phyloP scores from a whole-genome alignment of 495 filamentous ascomycete species.

The Annulohypoxylon stygium region DNA sequence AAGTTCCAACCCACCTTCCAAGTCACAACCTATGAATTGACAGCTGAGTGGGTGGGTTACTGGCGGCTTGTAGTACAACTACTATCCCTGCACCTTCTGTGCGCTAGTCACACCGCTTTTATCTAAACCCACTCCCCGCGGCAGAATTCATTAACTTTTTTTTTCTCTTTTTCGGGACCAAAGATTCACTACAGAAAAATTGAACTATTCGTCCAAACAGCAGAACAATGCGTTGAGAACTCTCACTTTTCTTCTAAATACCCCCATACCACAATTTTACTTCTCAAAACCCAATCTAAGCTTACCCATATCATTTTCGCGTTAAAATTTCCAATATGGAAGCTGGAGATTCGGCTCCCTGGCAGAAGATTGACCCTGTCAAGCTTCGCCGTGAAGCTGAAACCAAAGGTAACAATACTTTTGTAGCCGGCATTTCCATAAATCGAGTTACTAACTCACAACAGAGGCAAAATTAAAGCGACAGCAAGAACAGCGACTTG shows the following conservation, averaged over 20 bases:
- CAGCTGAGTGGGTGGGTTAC: neutral
- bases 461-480: slow-evolving; percentile 46
- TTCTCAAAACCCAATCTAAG: neutral
- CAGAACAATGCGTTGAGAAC: neutral
- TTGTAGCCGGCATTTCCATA: too few relatives aligned
- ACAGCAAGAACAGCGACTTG: slow-evolving; percentile 43
- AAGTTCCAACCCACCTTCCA: slow-evolving; percentile 11
- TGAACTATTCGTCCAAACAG: slow-evolving; percentile 4
- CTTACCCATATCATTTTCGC: neutral
- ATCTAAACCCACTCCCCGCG: slow-evolving; percentile 31
- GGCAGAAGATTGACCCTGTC: slow-evolving; percentile 40
- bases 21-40: slow-evolving; percentile 5
- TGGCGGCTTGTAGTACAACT: neutral
- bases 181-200: neutral
- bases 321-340: slow-evolving; percentile 25
- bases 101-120: slow-evolving; percentile 30
- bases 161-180: slow-evolving; percentile 18
- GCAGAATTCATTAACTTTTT: slow-evolving; percentile 34
- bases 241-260: neutral
- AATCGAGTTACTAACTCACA: slow-evolving; percentile 16
- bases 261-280: neutral
- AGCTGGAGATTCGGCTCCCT: slow-evolving; percentile 28
- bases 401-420: slow-evolving; percentile 40
- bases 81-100: neutral
- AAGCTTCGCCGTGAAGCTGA: slow-evolving; percentile 45